phyloP scores from a whole-genome alignment of 345 rosid species.

The rapeseed (Brassica napus) region DNA sequence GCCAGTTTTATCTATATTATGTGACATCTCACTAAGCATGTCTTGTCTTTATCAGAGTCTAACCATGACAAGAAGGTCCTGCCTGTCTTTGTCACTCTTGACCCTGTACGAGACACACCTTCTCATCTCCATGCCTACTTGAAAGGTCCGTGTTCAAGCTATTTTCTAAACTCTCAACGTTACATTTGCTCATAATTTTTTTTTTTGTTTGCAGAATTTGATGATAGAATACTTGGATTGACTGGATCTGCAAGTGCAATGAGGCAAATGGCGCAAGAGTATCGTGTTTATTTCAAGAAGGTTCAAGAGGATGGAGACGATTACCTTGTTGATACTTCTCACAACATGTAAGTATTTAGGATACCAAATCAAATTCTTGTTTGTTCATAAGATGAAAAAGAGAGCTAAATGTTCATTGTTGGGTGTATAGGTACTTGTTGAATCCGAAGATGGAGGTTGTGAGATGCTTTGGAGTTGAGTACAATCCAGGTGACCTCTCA shows the following conservation, averaged over 20 bases:
- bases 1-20: not conserved
- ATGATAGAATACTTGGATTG: slow-evolving; percentile 68
- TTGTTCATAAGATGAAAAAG: not conserved
- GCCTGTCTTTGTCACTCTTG: slow-evolving; percentile 82
- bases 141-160: slow-evolving; percentile 48
- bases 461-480: slow-evolving; percentile 75
- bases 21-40: not conserved
- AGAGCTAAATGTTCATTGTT: slow-evolving; percentile 5
- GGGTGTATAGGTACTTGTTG: slow-evolving; percentile 64
- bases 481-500: slow-evolving; percentile 59
- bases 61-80: slow-evolving; percentile 54
- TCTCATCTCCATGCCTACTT: slow-evolving; percentile 76
- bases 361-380: not conserved
- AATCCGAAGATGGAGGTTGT: slow-evolving; percentile 83
- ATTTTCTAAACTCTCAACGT: not conserved
- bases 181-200: not conserved
- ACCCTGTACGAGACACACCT: slow-evolving; percentile 88
- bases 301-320: slow-evolving; percentile 86
- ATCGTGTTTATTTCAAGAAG: slow-evolving; percentile 76
- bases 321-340: slow-evolving; percentile 84
- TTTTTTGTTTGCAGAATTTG: slow-evolving; percentile 52
- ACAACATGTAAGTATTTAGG: slow-evolving; percentile 58
- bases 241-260: slow-evolving; percentile 64
- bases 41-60: slow-evolving; percentile 51
- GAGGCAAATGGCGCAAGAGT: slow-evolving; percentile 89